Percentiles rank a stretch among this genome's conserved stretches.
phyloP scores from a whole-genome alignment of 495 filamentous ascomycete species.

The Penicillium silybi region DNA sequence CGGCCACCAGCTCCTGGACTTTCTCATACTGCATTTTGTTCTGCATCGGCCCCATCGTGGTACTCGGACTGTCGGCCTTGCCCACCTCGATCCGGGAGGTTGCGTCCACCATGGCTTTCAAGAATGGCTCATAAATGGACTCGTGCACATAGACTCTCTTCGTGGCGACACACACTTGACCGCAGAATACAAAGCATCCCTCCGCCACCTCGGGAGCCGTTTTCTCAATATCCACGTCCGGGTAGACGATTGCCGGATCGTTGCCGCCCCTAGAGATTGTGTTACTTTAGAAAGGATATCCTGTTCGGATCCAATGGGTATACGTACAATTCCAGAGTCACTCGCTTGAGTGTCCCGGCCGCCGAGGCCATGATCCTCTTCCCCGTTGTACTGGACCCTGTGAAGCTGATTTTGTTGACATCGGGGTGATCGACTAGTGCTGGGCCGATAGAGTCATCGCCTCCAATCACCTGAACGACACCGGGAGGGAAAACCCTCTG shows the following conservation, averaged over 20 bases:
- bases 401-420: neutral
- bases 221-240: neutral
- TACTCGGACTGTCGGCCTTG: neutral
- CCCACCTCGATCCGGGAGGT: no score
- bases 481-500: neutral
- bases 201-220: neutral
- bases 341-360: neutral
- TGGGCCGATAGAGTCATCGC: neutral
- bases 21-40: neutral
- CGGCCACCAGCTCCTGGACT: neutral
- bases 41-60: neutral
- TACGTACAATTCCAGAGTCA: neutral
- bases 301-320: no score
- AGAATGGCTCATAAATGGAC: constrained; percentile 53
- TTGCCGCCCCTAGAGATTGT: neutral
- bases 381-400: neutral
- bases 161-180: constrained; percentile 53
- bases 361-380: neutral
- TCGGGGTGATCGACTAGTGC: neutral
- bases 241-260: neutral
- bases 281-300: no score
- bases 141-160: constrained; percentile 66
- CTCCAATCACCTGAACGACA: neutral
- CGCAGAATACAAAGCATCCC: constrained; percentile 21
- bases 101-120: neutral